These are phyloP conservation scores for Heliamphora pulchella DNA, from an alignment of 179 eudicot species.

Conservation along the genomic window DNA sequence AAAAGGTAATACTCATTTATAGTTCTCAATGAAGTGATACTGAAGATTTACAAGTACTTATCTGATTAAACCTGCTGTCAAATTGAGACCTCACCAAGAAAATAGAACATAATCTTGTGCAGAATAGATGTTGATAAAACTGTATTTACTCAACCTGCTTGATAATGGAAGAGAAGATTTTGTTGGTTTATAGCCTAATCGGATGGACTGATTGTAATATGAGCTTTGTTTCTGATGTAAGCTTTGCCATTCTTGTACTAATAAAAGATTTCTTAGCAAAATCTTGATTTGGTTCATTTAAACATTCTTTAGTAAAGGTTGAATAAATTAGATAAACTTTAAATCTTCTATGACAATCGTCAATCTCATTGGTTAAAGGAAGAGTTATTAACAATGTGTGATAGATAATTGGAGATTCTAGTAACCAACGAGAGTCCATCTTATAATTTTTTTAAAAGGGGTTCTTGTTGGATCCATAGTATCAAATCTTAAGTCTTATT, in stretches of 20 bases:
- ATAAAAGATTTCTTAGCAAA: neutral
- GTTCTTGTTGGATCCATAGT: too few relatives aligned
- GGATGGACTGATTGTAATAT: neutral
- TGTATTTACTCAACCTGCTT: neutral
- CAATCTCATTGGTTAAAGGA: neutral
- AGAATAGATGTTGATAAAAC: neutral
- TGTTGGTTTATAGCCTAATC: neutral
- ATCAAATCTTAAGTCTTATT: too few relatives aligned
- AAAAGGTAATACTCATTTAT: neutral
- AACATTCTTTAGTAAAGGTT: neutral
- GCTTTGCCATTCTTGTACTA: neutral
- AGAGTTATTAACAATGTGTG: neutral
- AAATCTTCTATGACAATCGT: neutral
- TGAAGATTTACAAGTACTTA: slow-evolving; percentile 5
- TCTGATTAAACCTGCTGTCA: neutral
- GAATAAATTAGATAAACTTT: neutral
- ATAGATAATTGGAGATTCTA: neutral
- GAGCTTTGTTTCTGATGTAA: neutral
- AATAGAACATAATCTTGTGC: neutral
- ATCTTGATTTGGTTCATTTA: neutral
- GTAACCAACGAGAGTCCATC: neutral
- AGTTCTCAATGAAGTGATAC: neutral
- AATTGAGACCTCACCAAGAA: neutral
- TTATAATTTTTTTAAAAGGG: too few relatives aligned
- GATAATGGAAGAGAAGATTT: neutral